Evolutionary conservation across 2,329 filamentous ascomycete species (phyloP), one percentile per base, ranked within the genome.

Genomic region (Ceratocystis papillata): DNA sequence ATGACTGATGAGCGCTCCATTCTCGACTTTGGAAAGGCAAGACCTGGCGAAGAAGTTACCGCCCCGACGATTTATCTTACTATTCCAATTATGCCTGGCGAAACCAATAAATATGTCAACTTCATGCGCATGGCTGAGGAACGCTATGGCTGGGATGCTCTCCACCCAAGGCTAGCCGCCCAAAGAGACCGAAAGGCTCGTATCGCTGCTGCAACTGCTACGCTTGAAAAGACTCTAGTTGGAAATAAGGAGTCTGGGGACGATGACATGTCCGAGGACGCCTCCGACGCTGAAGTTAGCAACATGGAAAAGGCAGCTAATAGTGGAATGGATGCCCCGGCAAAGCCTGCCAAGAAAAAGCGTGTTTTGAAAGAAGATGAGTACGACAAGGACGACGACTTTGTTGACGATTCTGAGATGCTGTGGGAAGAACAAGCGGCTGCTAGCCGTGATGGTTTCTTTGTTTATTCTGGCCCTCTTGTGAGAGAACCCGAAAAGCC

Each of bases 381-480:
- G 71, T 92, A 92, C 72, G 89, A 93, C 73, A 87, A 88, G 72
- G 87, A 89, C 61, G 89, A 92, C 72, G 88, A 87, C 64, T 93
- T 93, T 75, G 85, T 93, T 66, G 94, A 99, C 72, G 94, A 99
- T 73, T 95, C 91, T 1, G 94, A 99, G 74, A 76, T 96, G 73
- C 81, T 95, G 0, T 97, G 93, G 93, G 90, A 97, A 76, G 90
- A 96, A 72, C 89, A 96, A 73, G 93, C 93, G 5, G 91, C 93
- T 3, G 92, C 94, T 60, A 93, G 90, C 70, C 90, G 93, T 71
- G 94, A 97, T 73, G 94, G 94, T 0, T 99, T 97, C 78, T 99
- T 97, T 74, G 94, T 99, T 1, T 99, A 96, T 76, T 95, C 90
- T 68, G 94, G 94, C 2, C 93, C 93, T 7, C 79, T 99, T 60